Base-by-base conservation (phyloP, 139 green algal species). In the Dunaliella primolecta region DNA sequence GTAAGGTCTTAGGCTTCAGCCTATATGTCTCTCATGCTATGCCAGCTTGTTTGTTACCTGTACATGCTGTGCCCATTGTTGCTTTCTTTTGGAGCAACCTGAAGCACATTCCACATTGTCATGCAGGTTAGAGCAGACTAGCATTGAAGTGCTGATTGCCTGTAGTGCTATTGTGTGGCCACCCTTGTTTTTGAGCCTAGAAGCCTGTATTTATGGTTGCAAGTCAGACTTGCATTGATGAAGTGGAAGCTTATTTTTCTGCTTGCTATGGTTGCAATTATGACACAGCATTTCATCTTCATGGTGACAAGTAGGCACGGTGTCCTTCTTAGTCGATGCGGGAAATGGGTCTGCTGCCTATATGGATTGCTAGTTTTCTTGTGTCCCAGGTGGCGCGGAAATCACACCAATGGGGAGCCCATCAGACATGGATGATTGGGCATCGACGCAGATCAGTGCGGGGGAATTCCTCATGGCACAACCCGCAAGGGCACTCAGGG, bases 231-330 rank as follows among this genome's bases (percentile, higher is more conserved):
- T n/a, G n/a, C n/a, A n/a, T n/a, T n/a, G n/a, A n/a, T n/a, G n/a
- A n/a, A n/a, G n/a, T n/a, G n/a, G n/a, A n/a, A n/a, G n/a, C n/a
- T n/a, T n/a, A n/a, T n/a, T n/a, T n/a, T 84, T 27, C 23, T 81
- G 76, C 71, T 7, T 2, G 33, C 70, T 3, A 75, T 1, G 31
- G 25, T 31, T 85, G 78, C 86, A 91, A 86, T 79, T 81, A 71
- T 75, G 32, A 92, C 84, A 32, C 78, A 55, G 84, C 82, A 75
- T 36, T 78, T 83, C 70, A 75, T 30, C 34, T 27, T 29, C 79
- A 27, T 56, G 36, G 80, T 3, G 27, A 35, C 71, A 7, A 32
- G 71, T 77, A n/a, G n/a, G 71, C 71, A 35, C n/a, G 3, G 27
- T 30, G 24, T 2, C 11, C n/a, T 1, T 33, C 30, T 23, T 37